A percentile compares a stretch with the other conserved stretches of the same genome.
phyloP scores from a whole-genome alignment of 1,139 yeast genomes.

The Diutina scorzettiae region DNA sequence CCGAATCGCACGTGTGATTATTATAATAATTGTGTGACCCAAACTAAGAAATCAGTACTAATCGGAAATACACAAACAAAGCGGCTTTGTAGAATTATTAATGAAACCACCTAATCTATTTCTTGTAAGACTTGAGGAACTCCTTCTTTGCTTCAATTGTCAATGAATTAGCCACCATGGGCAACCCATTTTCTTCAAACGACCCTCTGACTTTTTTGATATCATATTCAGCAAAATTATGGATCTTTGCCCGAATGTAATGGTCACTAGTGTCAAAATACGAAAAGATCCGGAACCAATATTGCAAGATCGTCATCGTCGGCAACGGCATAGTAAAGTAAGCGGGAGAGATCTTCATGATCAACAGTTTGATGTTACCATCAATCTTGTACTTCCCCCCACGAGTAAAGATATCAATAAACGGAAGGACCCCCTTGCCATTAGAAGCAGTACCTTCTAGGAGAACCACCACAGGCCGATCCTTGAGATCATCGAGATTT shows the following conservation, averaged over 20 bases:
- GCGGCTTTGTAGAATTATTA: too few relatives aligned
- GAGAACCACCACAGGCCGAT: conserved; percentile 35
- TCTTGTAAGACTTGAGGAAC: not conserved
- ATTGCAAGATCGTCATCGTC: not conserved
- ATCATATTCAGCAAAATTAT: not conserved
- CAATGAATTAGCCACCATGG: not conserved
- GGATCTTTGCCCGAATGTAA: not conserved
- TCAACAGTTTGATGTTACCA: conserved; percentile 1
- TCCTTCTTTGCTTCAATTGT: not conserved
- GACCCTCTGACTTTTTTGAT: conserved; percentile 1
- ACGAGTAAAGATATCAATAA: conserved; percentile 10
- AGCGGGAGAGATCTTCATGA: not conserved
- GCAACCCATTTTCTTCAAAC: conserved; percentile 4
- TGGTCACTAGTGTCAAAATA: not conserved
- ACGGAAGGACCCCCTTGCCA: conserved; percentile 46
- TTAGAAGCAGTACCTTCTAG: conserved; percentile 65
- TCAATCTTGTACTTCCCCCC: conserved; percentile 1
- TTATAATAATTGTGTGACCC: too few relatives aligned
- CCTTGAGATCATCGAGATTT: conserved; percentile 11
- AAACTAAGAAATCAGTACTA: too few relatives aligned
- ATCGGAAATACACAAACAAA: too few relatives aligned
- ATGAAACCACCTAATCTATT: too few relatives aligned
- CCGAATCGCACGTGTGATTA: too few relatives aligned
- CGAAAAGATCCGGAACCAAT: not conserved
- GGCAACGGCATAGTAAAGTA: not conserved